Evolutionary conservation across 768 basidiomycete species (phyloP), one percentile per base, ranked within the genome.

Genomic region (Suillus paluster): DNA sequence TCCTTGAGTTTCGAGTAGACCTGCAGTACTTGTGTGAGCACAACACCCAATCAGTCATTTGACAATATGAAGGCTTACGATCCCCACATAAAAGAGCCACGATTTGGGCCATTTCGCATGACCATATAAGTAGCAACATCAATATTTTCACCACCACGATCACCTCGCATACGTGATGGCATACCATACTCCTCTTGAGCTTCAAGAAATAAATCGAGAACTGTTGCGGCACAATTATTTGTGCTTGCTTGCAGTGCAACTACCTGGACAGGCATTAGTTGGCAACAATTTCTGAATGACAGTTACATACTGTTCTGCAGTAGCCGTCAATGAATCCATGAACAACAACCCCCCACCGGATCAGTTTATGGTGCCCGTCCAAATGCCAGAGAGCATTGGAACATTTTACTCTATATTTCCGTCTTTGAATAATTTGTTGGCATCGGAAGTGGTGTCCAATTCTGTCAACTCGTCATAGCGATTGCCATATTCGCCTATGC

Each of bases 1-100:
- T 83, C 0, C 74, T 67, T 0, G 77, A 78, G 58, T 84, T 85
- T 5, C 67, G 64, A 0, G 79, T 80, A 0, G 78, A 83, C 8
- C 72, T 73, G 38, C 1, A 4, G 23, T 48, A 23, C 2, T 25
- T 46, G 14, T 46, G 27, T 39, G 3, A 44, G 52, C 4, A 61
- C 3, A 27, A 54, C 46, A 39, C 15, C n/a, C 27, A 23, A 19
- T 3, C 14, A 3, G 9, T 25, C 25, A 59, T 6, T 21, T 34
- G 15, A 39, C n/a, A 38, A 45, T n/a, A 36, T 10, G n/a, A 12
- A 17, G n/a, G 66, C 66, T 57, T 57, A 71, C 63, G 54, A 59
- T 27, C 68, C 73, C 73, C 72, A 77, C 12, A 78, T 48, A 42
- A 74, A 77, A 0, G 68, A 73, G 1, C 62, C 53, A 0, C 54